Conservation (phyloP, 1,284 basidiomycete genomes). For the Entoloma clypeatum region DNA sequence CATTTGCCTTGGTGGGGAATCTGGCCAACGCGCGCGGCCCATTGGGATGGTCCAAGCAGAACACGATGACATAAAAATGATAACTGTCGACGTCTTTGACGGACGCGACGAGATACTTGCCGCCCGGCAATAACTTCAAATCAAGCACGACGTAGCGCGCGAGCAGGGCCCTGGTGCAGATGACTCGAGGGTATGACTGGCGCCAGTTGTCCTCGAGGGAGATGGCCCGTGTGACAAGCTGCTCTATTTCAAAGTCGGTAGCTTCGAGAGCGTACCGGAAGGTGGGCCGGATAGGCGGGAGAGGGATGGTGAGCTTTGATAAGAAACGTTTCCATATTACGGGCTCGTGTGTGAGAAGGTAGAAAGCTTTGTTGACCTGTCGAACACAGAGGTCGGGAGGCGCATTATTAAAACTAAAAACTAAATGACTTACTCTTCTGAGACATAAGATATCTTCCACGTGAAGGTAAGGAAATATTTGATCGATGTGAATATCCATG, state of each 20-base stretch:
- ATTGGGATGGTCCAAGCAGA: constrained; percentile 52
- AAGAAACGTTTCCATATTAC: constrained; percentile 68
- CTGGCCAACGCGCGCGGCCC: constrained; percentile 49
- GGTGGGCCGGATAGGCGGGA: constrained; percentile 64
- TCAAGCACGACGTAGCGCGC: constrained; percentile 48
- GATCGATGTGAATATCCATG: constrained; percentile 37
- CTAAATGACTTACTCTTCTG: constrained; percentile 39
- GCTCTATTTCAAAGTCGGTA: constrained; percentile 58
- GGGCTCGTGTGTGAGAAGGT: constrained; percentile 59
- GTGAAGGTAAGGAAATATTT: constrained; percentile 43
- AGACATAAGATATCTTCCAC: constrained; percentile 54
- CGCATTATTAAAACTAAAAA: not conserved
- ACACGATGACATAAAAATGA: constrained; percentile 51
- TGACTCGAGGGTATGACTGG: constrained; percentile 34
- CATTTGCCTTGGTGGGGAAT: constrained; percentile 47
- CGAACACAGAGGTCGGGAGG: not conserved
- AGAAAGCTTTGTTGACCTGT: constrained; percentile 55
- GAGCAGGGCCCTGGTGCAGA: constrained; percentile 32
- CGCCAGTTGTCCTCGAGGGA: constrained; percentile 61
- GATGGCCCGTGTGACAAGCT: constrained; percentile 56
- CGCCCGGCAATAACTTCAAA: constrained; percentile 63
- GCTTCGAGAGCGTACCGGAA: constrained; percentile 41
- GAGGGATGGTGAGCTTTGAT: constrained; percentile 44
- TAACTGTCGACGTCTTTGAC: constrained; percentile 41
- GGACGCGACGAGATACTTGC: constrained; percentile 64